Evolutionary conservation across 805 yeast genomes (phyloP), one percentile per base, ranked within the genome.

Genomic region (Candida ponderosae): DNA sequence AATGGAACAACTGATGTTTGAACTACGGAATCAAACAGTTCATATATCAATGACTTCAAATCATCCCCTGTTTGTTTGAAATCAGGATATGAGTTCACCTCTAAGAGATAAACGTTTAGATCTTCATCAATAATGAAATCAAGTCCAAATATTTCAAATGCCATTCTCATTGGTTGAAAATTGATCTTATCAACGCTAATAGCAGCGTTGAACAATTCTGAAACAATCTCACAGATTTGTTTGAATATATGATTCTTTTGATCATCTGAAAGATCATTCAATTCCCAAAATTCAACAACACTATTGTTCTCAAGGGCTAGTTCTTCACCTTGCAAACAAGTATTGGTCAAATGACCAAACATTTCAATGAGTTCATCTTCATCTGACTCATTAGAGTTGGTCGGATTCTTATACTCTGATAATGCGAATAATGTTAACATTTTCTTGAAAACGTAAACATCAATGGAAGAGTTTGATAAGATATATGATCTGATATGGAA

Each of bases 51-150:
- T 2, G 48, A 64, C 51, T 81, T 83, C 48, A 90, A 65, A 7
- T 72, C 81, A 14, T 64, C 73, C 15, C 98, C 98, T 0, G 97
- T 93, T 60, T 93, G 98, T 52, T 87, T 88, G 63, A 93, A 93
- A 55, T 93, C 98, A 1, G 98, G 98, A 53, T 81, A 93, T 14
- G 97, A 81, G 52, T 93, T 93, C 32, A 88, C 85, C 57, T 93
- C 97, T 31, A 90, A 61, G 20, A 93, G 54, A 32, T 66, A 68
- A 3, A 83, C 90, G 13, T 68, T 56, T 18, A 58, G 53, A 23
- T 74, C 63, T 2, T 59, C 62, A 47, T 77, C 79, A 15, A 93
- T 83, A 38, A 93, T 59, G 57, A 88, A 89, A 56, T 93, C 98
- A 14, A 93, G 66, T 1, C 98, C 98, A 54, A 71, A 93, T 6